Conservation (phyloP, 2,329 filamentous ascomycete species). For the Calcarisporium arbuscula region DNA sequence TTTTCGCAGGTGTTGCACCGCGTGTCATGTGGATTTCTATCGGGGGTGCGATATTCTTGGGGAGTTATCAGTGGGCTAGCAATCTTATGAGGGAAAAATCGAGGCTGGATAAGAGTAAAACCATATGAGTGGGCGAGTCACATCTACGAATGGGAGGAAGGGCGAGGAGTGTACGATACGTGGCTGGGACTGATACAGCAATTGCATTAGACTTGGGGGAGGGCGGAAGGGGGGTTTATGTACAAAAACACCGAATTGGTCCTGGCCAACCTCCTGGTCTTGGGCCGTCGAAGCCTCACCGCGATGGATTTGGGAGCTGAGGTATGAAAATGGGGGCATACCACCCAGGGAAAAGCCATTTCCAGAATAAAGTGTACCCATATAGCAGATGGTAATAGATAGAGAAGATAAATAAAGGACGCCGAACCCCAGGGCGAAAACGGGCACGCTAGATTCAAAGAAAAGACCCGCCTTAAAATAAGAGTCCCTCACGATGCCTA, state of each 20-base stretch:
- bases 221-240: too few species aligned
- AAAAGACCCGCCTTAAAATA: neutral
- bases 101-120: conserved; percentile 2
- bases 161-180: conserved; percentile 1
- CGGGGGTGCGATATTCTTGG: conserved; percentile 89
- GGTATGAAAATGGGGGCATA: too few species aligned
- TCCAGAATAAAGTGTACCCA: too few species aligned
- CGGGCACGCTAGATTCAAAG: neutral
- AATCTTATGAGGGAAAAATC: conserved; percentile 52
- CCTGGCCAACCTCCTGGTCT: too few species aligned
- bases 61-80: conserved; percentile 83
- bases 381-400: too few species aligned
- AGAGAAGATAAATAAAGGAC: conserved; percentile 5
- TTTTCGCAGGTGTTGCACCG: conserved; percentile 73
- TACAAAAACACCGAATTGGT: too few species aligned
- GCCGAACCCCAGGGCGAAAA: neutral
- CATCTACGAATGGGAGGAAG: too few species aligned
- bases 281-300: too few species aligned
- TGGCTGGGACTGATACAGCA: too few species aligned
- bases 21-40: conserved; percentile 91
- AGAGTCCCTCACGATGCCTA: conserved; percentile 3
- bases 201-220: too few species aligned
- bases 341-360: too few species aligned
- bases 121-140: conserved; percentile 8
- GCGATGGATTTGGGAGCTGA: too few species aligned